These are phyloP conservation scores for Exophiala phaeomuriformis DNA, from an alignment of 2,329 filamentous ascomycete species.

Conservation along the genomic window DNA sequence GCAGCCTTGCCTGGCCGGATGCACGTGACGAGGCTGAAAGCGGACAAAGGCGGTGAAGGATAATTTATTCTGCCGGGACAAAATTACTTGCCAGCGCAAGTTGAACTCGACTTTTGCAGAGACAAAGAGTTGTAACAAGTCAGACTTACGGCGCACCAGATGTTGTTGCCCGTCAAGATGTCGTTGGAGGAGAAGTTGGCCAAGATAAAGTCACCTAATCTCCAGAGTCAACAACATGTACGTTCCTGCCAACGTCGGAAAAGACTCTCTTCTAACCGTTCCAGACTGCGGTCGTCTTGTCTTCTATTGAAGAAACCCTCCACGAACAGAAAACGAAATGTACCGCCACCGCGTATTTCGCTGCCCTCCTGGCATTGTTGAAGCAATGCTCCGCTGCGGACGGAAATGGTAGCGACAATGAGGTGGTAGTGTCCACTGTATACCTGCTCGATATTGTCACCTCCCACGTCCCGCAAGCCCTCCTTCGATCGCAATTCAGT, in stretches of 20 bases:
- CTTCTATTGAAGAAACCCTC: slow-evolving; percentile 86
- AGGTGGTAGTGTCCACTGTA: slow-evolving; percentile 76
- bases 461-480: slow-evolving; percentile 71
- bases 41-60: slow-evolving; percentile 10
- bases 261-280: slow-evolving; percentile 11
- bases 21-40: neutral
- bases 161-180: slow-evolving; percentile 10
- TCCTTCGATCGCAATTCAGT: slow-evolving; percentile 90
- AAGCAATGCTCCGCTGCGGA: slow-evolving; percentile 61
- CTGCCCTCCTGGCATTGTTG: slow-evolving; percentile 82
- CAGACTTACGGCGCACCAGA: neutral
- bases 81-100: slow-evolving; percentile 5
- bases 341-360: slow-evolving; percentile 88
- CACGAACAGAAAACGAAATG: slow-evolving; percentile 76
- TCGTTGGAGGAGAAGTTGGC: slow-evolving; percentile 82
- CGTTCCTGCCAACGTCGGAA: slow-evolving; percentile 26
- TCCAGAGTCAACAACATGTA: slow-evolving; percentile 92
- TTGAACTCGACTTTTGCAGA: slow-evolving; percentile 2
- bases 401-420: slow-evolving; percentile 65
- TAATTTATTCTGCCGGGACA: slow-evolving; percentile 11
- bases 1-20: neutral
- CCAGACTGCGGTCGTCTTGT: slow-evolving; percentile 76
- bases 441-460: slow-evolving; percentile 94
- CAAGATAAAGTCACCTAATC: slow-evolving; percentile 93
- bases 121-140: neutral